phyloP scores from a whole-genome alignment of 2,329 filamentous ascomycete genomes.

The Colletotrichum orbiculare region DNA sequence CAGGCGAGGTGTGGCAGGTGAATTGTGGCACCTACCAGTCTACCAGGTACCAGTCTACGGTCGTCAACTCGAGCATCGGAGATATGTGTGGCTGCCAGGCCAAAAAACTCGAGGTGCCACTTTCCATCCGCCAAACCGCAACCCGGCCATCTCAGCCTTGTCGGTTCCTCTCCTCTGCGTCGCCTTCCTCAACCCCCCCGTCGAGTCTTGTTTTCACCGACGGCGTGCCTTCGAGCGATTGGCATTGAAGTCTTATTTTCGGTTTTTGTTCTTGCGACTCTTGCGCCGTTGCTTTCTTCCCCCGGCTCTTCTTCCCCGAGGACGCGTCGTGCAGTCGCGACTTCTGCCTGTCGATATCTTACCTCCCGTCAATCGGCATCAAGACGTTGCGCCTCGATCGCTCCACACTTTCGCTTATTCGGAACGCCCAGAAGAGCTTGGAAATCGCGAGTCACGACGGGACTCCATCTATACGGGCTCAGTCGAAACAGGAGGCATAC shows the following conservation, averaged over 20 bases:
- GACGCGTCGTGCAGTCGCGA: slow-evolving; percentile 3
- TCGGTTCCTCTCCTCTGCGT: slow-evolving; percentile 17
- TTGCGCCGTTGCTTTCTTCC: slow-evolving; percentile 7
- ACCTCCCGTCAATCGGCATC: not conserved
- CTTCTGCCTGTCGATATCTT: slow-evolving; percentile 10
- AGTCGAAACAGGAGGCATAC: no score
- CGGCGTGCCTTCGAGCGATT: slow-evolving; percentile 26
- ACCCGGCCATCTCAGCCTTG: slow-evolving; percentile 36
- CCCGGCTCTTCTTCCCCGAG: slow-evolving; percentile 4
- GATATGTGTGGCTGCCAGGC: slow-evolving; percentile 22
- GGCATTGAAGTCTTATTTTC: slow-evolving; percentile 24
- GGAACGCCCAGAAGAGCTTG: no score
- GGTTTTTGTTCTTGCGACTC: not conserved
- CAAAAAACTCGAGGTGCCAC: slow-evolving; percentile 30
- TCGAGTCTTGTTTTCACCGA: slow-evolving; percentile 25
- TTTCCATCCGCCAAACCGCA: slow-evolving; percentile 20
- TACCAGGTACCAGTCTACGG: no score
- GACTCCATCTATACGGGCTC: no score
- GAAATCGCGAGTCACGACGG: no score
- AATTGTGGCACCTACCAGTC: no score
- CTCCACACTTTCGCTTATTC: not conserved
- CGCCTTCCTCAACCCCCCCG: slow-evolving; percentile 30
- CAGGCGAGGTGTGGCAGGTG: no score
- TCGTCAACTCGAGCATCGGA: not conserved
- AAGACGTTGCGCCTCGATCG: slow-evolving; percentile 11